Evolutionary conservation across 1,284 basidiomycete genomes (phyloP), one percentile per base, ranked within the genome.

Genomic region (Cryptococcus sp.): DNA sequence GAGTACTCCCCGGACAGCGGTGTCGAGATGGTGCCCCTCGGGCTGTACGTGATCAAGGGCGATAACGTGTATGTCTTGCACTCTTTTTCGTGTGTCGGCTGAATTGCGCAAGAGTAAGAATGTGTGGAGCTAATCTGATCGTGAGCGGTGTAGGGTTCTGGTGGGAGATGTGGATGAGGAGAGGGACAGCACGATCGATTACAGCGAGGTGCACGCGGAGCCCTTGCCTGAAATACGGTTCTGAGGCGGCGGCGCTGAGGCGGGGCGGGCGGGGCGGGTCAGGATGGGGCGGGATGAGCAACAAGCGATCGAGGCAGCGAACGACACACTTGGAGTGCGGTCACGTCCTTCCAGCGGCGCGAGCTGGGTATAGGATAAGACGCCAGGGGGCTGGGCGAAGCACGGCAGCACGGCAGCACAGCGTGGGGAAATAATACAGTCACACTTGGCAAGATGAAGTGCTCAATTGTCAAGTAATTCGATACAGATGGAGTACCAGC

Each of bases 1-100:
- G 87, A 95, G 37, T 96, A 89, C 76, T 89, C 88, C 68, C 77
- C 83, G 55, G 94, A 98, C 16, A 88, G 89, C 69, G 89, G 89
- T 21, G 92, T 97, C 35, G 91, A 98, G 77, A 92, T 97, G 80
- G 86, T 95, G 12, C 88, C 91, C 0, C 80, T 98, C n/a, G 95
- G 95, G 1, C 80, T 98, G 47, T 98, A 98, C 77, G 85, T 99
- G 64, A 89, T 98, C 68, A 91, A 97, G 71, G 95, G 95, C 2
- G 95, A 98, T 72, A 94, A 95, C 82, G 93, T 96, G 95, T 97
- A 61, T 69, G 82, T 79, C 3, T 1, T 38, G n/a, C n/a, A n/a
- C 46, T 12, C 23, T 24, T 23, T 39, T 9, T 24, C 33, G 39
- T 43, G 46, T 46, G 4, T 48, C 12, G 8, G 16, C 7, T 28